Base-by-base conservation (phyloP, 2,329 filamentous ascomycete species). In the Endothia cerciana region DNA sequence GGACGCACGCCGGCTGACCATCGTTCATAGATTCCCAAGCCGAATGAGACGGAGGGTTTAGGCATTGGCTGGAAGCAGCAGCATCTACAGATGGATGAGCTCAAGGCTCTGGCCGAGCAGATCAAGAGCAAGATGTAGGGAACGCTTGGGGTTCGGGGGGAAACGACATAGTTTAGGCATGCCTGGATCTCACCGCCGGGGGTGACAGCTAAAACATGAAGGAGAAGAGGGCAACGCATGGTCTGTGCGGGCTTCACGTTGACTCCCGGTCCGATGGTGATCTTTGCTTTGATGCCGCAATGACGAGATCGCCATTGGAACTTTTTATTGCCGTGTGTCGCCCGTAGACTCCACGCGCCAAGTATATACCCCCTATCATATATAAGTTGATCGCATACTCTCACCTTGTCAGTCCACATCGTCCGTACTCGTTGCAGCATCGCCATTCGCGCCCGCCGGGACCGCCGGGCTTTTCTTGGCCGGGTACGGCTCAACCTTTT, bases 51-150 rank as follows among this genome's bases (percentile, higher is more conserved):
- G 43, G 91, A 98, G 77, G 95, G 95, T 7, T 82, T 99, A 61
- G 88, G 85, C 4, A 84, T 98, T 71, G 77, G 80, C 41, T 99
- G 95, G 95, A 93, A 94, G 25, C 82, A 89, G 69, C 85, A 92
- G 79, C 78, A 82, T 68, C 85, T 86, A 1, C 89, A 97, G 72
- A 96, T 95, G 90, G 91, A 92, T 1, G 86, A 89, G 76, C 81
- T 99, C 73, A 92, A 94, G 84, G 87, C 86, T 69, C 81, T 96
- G 68, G 84, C 86, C 68, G 93, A 94, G 77, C 91, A 97, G 64
- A 83, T 99, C 75, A 96, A 96, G 86, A 80, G 90, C 19, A 97
- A 93, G 85, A 94, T 98, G 85, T 97, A 56, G 71, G 62, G 30
- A 36, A 55, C 28, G n/a, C 8, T 30, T 28, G 25, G 22, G 25